Base-by-base conservation (phyloP, 2,329 filamentous ascomycete species). In the Colletotrichum camelliae region DNA sequence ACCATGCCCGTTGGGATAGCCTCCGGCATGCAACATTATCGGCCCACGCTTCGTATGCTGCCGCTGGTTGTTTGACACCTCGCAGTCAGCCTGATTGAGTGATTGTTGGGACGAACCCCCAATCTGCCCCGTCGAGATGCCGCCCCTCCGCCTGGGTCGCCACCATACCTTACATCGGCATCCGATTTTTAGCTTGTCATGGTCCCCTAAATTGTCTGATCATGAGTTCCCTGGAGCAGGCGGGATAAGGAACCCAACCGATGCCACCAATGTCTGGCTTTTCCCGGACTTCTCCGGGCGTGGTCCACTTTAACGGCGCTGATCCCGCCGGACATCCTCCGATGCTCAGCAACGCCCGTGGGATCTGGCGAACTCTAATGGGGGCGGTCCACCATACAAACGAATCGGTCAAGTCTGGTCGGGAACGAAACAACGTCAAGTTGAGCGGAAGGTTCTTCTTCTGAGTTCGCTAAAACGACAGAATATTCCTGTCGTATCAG, bases 141-240 rank as follows among this genome's bases (percentile, higher is more conserved):
- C 43, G 10, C 43, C 18, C 43, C 43, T 21, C 43, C 9, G 1
- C 1, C 39, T 21, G 18, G 43, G 43, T 48, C n/a, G 12, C n/a
- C 43, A 48, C n/a, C 21, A 21, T 48, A 48, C 7, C 24, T 5
- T 27, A 33, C 31, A 21, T 48, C 43, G 43, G n/a, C 43, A 7
- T 48, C n/a, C 43, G n/a, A 21, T 48, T 10, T 48, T 48, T 3
- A 4, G 18, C 43, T 21, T 48, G 43, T 7, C 10, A 1, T 48
- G 10, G n/a, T 5, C 43, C 4, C 43, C 43, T 1, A 12, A 48
- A 4, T 21, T 48, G 1, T 21, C 43, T 48, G 9, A 48, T 4
- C 43, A 2, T 48, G 18, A 48, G 10, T 18, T 12, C n/a, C 4
- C 0, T n/a, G 10, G n/a, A 2, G n/a, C 4, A 21, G 0, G 21